Conservation (phyloP, 768 basidiomycete species). For the Suillus lakei region DNA sequence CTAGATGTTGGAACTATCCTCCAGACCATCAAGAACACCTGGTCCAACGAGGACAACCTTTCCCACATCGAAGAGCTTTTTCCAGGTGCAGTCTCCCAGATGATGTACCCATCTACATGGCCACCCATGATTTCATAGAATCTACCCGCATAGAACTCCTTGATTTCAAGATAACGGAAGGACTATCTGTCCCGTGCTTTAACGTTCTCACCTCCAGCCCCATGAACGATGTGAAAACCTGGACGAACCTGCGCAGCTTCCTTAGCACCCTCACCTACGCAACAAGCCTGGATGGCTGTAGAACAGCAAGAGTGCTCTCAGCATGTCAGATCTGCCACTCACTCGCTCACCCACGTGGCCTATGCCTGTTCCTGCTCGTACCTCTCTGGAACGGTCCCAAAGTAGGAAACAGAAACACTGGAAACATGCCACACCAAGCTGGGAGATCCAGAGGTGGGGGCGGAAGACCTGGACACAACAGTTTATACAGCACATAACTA, state of each 20-base stretch:
- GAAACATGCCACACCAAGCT: too few relatives aligned
- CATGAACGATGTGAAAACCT: not conserved
- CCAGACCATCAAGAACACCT: too few relatives aligned
- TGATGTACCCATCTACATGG: too few relatives aligned
- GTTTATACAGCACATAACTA: too few relatives aligned
- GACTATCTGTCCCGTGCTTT: not conserved
- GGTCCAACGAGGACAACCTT: too few relatives aligned
- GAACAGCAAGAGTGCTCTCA: not conserved
- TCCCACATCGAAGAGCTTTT: too few relatives aligned
- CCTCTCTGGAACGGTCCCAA: not conserved
- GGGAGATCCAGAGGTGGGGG: too few relatives aligned
- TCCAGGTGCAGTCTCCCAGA: too few relatives aligned
- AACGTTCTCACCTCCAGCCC: not conserved
- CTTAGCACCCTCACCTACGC: not conserved
- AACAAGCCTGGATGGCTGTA: not conserved
- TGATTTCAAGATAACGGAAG: not conserved
- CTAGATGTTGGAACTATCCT: too few relatives aligned
- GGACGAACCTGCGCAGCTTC: not conserved
- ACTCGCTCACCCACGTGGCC: conserved; percentile 3
- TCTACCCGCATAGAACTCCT: not conserved
- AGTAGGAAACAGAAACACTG: too few relatives aligned
- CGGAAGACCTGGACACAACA: too few relatives aligned
- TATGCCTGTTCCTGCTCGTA: not conserved
- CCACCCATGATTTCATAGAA: not conserved
- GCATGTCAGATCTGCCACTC: not conserved